These are phyloP conservation scores for Asterochloris sp. DNA, from an alignment of 139 green algal species.

Conservation along the genomic window DNA sequence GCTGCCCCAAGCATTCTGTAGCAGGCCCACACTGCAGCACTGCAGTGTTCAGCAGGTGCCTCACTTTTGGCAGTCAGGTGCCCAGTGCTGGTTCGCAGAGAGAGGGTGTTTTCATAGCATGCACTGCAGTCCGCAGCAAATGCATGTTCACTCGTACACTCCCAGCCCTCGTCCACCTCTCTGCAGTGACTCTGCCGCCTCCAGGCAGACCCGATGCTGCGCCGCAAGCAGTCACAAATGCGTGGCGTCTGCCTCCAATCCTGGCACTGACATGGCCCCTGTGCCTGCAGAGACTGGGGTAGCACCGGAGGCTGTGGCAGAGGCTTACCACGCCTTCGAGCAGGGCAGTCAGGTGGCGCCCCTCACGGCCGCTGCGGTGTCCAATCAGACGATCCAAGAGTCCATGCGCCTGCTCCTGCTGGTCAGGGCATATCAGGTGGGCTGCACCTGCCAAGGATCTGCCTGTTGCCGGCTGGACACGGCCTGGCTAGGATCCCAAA, in stretches of 20 bases:
- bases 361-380: constrained; percentile 69
- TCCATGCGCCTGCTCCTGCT: constrained; percentile 89
- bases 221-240: no score
- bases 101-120: no score
- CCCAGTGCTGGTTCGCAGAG: no score
- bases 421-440: constrained; percentile 91
- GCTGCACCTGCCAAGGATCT: not conserved
- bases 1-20: no score
- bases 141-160: not conserved
- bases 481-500: no score
- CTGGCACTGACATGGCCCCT: not conserved
- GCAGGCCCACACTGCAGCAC: no score
- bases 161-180: not conserved
- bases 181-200: not conserved
- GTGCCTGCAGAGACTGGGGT: constrained; percentile 69
- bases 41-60: no score
- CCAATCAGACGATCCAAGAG: constrained; percentile 94
- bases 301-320: constrained; percentile 74
- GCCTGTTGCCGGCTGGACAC: not conserved
- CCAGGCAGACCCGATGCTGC: no score
- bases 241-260: not conserved
- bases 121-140: no score
- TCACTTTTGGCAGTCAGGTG: no score
- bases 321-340: constrained; percentile 84
- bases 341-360: constrained; percentile 52